phyloP scores from a whole-genome alignment of 2,329 filamentous ascomycete species.

The Plenodomus lindquistii region DNA sequence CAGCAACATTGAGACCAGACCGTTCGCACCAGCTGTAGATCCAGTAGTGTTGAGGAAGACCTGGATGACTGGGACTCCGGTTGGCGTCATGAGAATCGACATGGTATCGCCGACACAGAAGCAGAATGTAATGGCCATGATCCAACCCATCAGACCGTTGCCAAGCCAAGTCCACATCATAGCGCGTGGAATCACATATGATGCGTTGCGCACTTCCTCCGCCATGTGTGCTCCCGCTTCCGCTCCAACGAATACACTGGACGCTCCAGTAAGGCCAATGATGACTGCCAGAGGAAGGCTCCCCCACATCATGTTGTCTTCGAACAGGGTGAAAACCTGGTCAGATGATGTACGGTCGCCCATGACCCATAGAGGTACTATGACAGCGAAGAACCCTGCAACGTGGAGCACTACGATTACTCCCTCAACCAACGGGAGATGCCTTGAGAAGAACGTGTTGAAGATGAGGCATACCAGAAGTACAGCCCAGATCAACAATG shows the following conservation, averaged over 20 bases:
- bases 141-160: constrained; percentile 42
- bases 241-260: constrained; percentile 44
- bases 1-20: constrained; percentile 25
- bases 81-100: constrained; percentile 15
- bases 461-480: constrained; percentile 38
- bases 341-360: constrained; percentile 39
- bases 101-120: constrained; percentile 14
- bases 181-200: constrained; percentile 34
- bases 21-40: constrained; percentile 20
- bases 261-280: constrained; percentile 44
- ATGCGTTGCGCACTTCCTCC: constrained; percentile 35
- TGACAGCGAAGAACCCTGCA: constrained; percentile 54
- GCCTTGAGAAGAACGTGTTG: constrained; percentile 48
- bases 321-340: constrained; percentile 52
- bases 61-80: constrained; percentile 25
- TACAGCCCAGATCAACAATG: constrained; percentile 51
- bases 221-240: constrained; percentile 42
- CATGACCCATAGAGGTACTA: constrained; percentile 41
- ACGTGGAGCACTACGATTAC: constrained; percentile 49
- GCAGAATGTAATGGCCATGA: constrained; percentile 31
- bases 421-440: constrained; percentile 33
- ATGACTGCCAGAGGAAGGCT: constrained; percentile 2
- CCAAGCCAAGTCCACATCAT: constrained; percentile 44
- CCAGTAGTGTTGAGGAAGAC: constrained; percentile 29
- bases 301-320: constrained; percentile 39